Evolutionary conservation across 1,284 basidiomycete species (phyloP), one percentile per base, ranked within the genome.

Genomic region (Cryptococcus depauperatus): DNA sequence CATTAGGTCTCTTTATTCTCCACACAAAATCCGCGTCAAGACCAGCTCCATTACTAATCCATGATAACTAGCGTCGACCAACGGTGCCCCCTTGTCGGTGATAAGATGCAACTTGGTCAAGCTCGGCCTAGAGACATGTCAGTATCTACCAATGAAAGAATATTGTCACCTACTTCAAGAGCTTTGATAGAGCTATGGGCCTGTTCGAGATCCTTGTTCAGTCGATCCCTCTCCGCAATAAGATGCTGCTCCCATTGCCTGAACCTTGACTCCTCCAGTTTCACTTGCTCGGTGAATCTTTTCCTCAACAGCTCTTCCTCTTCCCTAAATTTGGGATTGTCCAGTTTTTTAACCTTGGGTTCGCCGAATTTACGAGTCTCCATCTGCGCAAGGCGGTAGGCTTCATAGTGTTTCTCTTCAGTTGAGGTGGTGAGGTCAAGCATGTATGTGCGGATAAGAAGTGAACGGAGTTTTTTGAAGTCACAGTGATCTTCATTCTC

Each of bases 251-350:
- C 93, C 95, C 95, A 99, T 66, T 97, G 91, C 67, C 95, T 82
- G 80, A 99, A 99, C 51, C 95, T 79, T 10, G 86, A 79, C 71
- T 99, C 93, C 76, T 99, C 93, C 50, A 91, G 77, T 78, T 99
- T 99, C 79, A 99, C 95, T 76, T 98, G 93, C 72, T 99, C 95
- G 27, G 93, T 99, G 74, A 99, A 99, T 52, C 91, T 81, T 78
- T 93, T 96, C 63, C 93, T 78, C 54, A 98, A 79, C 53, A 82
- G 77, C 73, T 99, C 93, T 70, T 99, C 93, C 73, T 99, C 93
- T 72, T 98, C 95, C 77, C 93, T 93, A 82, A 95, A 99, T 75
- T 97, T 97, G 62, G 95, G 95, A 74, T 98, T 99, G 74, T 98
- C 93, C 57, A 92, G 77, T 76, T 96, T 97, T 80, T 91, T 93